Evolutionary conservation across 768 basidiomycete species (phyloP).

Genomic region (Tricholoma sp.): DNA sequence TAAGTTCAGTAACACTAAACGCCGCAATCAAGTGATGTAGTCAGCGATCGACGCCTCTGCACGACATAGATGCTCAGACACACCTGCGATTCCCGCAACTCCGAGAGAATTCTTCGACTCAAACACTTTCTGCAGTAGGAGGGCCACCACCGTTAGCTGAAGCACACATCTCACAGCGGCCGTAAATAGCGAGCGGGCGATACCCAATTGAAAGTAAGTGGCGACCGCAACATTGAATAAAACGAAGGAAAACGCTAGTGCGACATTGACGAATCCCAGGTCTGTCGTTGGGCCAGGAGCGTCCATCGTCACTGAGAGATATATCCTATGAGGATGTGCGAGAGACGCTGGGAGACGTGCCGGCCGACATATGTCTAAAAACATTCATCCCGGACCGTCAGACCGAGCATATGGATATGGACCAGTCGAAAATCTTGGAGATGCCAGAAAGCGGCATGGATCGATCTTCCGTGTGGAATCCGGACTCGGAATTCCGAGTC

Average conservation of each 20-base stretch:
- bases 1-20: slow-evolving; percentile 60
- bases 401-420: too few relatives aligned
- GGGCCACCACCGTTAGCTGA: slow-evolving; percentile 72
- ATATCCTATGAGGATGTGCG: neutral
- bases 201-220: slow-evolving; percentile 55
- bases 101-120: slow-evolving; percentile 70
- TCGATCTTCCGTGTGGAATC: too few relatives aligned
- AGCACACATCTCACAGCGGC: slow-evolving; percentile 71
- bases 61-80: slow-evolving; percentile 23
- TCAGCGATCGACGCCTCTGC: neutral
- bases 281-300: slow-evolving; percentile 13
- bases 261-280: slow-evolving; percentile 72
- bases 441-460: too few relatives aligned
- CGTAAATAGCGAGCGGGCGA: slow-evolving; percentile 62
- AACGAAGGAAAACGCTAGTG: slow-evolving; percentile 71
- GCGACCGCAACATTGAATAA: slow-evolving; percentile 68
- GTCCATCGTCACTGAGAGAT: neutral
- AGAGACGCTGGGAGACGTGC: too few relatives aligned
- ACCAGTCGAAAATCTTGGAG: too few relatives aligned
- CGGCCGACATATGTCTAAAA: too few relatives aligned
- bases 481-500: too few relatives aligned
- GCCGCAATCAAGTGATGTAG: neutral
- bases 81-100: slow-evolving; percentile 69
- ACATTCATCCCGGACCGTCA: too few relatives aligned
- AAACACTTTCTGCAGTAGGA: slow-evolving; percentile 69